Evolutionary conservation across 2,329 filamentous ascomycete genomes (phyloP).

Genomic region (Lecanicillium sp.): DNA sequence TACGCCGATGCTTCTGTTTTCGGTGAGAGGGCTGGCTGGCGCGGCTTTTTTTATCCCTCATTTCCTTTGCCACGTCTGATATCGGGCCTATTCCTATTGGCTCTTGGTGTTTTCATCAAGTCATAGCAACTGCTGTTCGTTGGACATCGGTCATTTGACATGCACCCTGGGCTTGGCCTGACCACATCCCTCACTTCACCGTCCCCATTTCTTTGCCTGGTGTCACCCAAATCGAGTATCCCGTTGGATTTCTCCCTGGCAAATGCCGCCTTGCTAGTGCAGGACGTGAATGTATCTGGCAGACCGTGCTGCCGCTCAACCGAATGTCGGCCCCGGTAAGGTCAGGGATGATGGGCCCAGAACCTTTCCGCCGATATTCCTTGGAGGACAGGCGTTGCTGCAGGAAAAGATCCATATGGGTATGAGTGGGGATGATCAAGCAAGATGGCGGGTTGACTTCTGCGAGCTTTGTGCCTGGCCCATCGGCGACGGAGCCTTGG

Average conservation of each 20-base stretch:
- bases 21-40: neutral
- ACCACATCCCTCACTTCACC: neutral
- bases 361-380: neutral
- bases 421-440: constrained; percentile 3
- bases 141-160: neutral
- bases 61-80: neutral
- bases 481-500: neutral
- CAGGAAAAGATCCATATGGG: neutral
- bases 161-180: neutral
- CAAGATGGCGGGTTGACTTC: neutral
- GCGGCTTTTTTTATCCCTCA: neutral
- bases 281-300: too few species aligned
- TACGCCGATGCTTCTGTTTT: too few species aligned
- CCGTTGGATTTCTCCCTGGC: neutral
- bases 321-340: neutral
- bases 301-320: too few species aligned
- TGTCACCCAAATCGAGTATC: constrained; percentile 8
- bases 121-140: neutral
- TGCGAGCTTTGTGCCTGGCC: neutral
- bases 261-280: neutral
- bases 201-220: neutral
- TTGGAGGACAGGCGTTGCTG: neutral
- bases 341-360: neutral
- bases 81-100: constrained; percentile 2
- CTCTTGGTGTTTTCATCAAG: neutral